Evolutionary conservation across 1,284 basidiomycete genomes (phyloP).

Genomic region (Moniliophthora roreri): DNA sequence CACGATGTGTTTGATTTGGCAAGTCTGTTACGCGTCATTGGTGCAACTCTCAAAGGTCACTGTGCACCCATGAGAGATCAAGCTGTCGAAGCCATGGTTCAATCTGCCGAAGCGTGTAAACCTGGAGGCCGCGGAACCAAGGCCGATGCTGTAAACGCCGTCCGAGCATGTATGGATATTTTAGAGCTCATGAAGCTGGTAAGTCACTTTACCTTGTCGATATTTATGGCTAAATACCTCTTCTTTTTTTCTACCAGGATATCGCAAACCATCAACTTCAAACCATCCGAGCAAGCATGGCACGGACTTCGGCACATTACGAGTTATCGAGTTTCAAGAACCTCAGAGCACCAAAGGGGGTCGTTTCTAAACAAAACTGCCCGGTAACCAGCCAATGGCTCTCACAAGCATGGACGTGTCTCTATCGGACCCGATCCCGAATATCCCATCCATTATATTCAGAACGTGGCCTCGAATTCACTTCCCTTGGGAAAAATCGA

Average conservation of each 20-base stretch:
- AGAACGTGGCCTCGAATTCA: constrained; percentile 38
- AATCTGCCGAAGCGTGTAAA: constrained; percentile 58
- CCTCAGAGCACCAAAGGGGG: constrained; percentile 31
- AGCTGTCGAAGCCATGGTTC: constrained; percentile 83
- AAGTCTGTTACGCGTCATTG: constrained; percentile 79
- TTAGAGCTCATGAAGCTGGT: constrained; percentile 95
- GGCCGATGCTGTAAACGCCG: constrained; percentile 69
- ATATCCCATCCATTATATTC: constrained; percentile 44
- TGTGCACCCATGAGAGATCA: constrained; percentile 92
- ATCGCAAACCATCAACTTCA: constrained; percentile 95
- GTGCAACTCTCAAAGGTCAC: constrained; percentile 83
- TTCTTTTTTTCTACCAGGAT: constrained; percentile 60
- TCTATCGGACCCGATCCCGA: constrained; percentile 29
- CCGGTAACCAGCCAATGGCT: constrained; percentile 68
- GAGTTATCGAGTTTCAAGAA: constrained; percentile 78
- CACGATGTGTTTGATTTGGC: constrained; percentile 81
- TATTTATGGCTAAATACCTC: constrained; percentile 13
- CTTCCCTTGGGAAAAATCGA: constrained; percentile 45
- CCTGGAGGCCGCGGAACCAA: constrained; percentile 53
- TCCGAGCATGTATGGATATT: constrained; percentile 87
- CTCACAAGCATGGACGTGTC: constrained; percentile 24
- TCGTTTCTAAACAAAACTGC: not conserved
- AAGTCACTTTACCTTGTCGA: constrained; percentile 32
- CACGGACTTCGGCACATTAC: constrained; percentile 79
- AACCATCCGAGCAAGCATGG: constrained; percentile 81